Conservation (phyloP, 78 protist species). For the Trichosphaerium sp. region DNA sequence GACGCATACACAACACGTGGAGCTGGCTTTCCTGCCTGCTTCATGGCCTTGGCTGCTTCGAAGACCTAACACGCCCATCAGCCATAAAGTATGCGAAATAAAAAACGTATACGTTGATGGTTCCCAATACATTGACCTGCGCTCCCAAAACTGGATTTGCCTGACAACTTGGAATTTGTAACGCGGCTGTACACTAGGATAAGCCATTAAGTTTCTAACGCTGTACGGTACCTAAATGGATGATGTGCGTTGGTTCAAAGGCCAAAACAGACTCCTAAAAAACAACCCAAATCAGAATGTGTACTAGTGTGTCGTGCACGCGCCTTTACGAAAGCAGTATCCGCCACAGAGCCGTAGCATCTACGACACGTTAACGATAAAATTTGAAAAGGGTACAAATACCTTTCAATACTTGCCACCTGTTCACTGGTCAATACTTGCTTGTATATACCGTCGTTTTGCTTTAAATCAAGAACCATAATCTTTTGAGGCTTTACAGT, state of each 20-base stretch:
- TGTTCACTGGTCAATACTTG: neutral
- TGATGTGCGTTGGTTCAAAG: slow-evolving; percentile 2
- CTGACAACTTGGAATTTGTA: slow-evolving; percentile 37
- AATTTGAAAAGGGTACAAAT: neutral
- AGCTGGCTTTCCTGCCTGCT: neutral
- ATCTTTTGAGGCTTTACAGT: neutral
- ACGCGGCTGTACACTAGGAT: slow-evolving; percentile 1
- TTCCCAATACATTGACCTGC: slow-evolving; percentile 33
- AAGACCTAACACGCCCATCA: too few relatives aligned
- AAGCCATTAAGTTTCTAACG: neutral
- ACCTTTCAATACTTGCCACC: neutral
- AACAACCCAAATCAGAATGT: slow-evolving; percentile 5
- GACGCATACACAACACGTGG: slow-evolving; percentile 30
- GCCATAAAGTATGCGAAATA: too few relatives aligned
- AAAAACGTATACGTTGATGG: slow-evolving; percentile 22
- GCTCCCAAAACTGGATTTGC: slow-evolving; percentile 38
- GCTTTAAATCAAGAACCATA: slow-evolving; percentile 11
- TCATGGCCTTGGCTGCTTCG: slow-evolving; percentile 9
- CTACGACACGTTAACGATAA: too few relatives aligned
- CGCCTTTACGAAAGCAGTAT: too few relatives aligned
- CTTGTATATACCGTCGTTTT: slow-evolving; percentile 8
- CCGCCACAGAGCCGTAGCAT: too few relatives aligned
- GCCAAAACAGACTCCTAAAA: neutral
- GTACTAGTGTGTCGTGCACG: too few relatives aligned
- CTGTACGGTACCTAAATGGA: slow-evolving; percentile 9